Percentiles rank a stretch among this genome's conserved stretches.
phyloP scores from a whole-genome alignment of 2,329 filamentous ascomycete genomes.

The Clarireedia monteithiana region DNA sequence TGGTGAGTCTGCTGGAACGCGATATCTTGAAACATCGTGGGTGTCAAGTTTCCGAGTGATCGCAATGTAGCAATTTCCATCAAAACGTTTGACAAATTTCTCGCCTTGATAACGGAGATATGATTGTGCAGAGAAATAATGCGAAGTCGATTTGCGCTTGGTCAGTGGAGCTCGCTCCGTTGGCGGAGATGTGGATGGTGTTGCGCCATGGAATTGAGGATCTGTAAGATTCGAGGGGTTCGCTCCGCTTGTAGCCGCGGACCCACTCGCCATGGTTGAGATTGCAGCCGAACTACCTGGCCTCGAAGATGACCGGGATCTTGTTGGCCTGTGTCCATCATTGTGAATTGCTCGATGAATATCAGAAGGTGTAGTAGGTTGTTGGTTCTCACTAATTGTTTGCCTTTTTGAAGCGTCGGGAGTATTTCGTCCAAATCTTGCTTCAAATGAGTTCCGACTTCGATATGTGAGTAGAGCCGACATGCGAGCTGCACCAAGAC shows the following conservation, averaged over 20 bases:
- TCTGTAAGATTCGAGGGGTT: slow-evolving; percentile 41
- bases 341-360: slow-evolving; percentile 73
- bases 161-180: slow-evolving; percentile 25
- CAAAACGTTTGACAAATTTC: slow-evolving; percentile 96
- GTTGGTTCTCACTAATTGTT: slow-evolving; percentile 64
- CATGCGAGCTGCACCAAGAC: slow-evolving; percentile 92
- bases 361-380: slow-evolving; percentile 51
- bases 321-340: slow-evolving; percentile 63
- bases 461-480: slow-evolving; percentile 91
- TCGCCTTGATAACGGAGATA: slow-evolving; percentile 94
- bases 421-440: slow-evolving; percentile 86
- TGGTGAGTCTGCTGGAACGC: slow-evolving; percentile 37
- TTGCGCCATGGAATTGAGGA: slow-evolving; percentile 65
- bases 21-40: slow-evolving; percentile 82
- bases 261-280: slow-evolving; percentile 6
- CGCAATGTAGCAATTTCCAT: slow-evolving; percentile 98
- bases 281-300: slow-evolving; percentile 29
- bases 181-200: slow-evolving; percentile 38
- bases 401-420: slow-evolving; percentile 79
- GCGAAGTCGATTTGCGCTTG: slow-evolving; percentile 45
- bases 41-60: slow-evolving; percentile 98
- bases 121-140: slow-evolving; percentile 97
- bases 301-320: slow-evolving; percentile 39
- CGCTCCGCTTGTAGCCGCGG: slow-evolving; percentile 17
- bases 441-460: slow-evolving; percentile 93